phyloP scores from a whole-genome alignment of 2,329 filamentous ascomycete species.

The Ophiostoma montium region DNA sequence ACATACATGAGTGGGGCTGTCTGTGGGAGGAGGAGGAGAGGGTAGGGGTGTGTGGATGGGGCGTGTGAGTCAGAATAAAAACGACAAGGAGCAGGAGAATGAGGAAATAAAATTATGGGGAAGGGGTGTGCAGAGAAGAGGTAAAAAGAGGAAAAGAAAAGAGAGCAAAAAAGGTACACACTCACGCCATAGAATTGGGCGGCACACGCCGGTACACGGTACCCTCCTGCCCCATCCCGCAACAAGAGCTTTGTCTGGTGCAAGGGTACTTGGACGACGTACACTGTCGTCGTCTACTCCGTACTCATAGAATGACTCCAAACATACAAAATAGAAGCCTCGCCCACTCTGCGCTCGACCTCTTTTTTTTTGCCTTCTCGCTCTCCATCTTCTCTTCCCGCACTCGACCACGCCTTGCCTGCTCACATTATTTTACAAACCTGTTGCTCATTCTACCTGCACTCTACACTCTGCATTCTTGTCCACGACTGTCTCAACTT shows the following conservation, averaged over 20 bases:
- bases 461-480: background rate
- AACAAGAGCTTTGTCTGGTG: slow-evolving; percentile 1
- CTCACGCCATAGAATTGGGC: background rate
- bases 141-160: background rate
- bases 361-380: background rate
- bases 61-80: background rate
- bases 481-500: background rate
- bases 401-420: too few species aligned
- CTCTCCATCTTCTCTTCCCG: background rate
- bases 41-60: background rate
- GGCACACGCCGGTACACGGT: background rate
- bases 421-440: too few species aligned
- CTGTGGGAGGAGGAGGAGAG: background rate
- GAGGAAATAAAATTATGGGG: background rate
- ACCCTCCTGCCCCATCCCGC: background rate
- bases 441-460: too few species aligned
- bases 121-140: background rate
- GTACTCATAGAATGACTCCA: slow-evolving; percentile 2
- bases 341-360: slow-evolving; percentile 10
- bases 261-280: background rate
- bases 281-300: background rate
- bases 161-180: background rate
- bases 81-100: background rate
- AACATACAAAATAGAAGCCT: slow-evolving; percentile 14
- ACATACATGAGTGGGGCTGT: slow-evolving; percentile 7